Percentiles rank a stretch among this genome's conserved stretches.
Conservation (phyloP, 2,329 filamentous ascomycete genomes). For the Dothideomycetidae sp. region DNA sequence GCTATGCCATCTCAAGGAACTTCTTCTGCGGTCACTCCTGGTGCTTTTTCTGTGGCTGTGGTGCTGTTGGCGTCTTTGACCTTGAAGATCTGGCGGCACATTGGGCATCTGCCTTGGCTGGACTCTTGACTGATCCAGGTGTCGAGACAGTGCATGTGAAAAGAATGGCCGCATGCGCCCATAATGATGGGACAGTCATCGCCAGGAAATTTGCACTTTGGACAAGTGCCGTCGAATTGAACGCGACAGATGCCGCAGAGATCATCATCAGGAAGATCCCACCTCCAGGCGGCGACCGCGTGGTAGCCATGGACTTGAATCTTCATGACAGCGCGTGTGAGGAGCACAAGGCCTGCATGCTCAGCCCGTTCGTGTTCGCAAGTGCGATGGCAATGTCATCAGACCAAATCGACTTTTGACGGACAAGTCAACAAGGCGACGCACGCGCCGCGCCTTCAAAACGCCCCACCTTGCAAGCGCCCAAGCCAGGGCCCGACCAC, state of each 20-base stretch:
- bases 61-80: too few relatives aligned
- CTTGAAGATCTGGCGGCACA: slow-evolving; percentile 55
- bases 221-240: slow-evolving; percentile 94
- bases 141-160: slow-evolving; percentile 96
- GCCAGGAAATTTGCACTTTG: slow-evolving; percentile 93
- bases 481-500: too few relatives aligned
- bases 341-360: too few relatives aligned
- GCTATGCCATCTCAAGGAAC: too few relatives aligned
- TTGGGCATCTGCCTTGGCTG: slow-evolving; percentile 85
- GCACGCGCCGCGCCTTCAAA: too few relatives aligned
- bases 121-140: slow-evolving; percentile 95
- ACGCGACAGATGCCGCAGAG: slow-evolving; percentile 98
- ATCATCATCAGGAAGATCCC: slow-evolving; percentile 84
- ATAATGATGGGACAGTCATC: slow-evolving; percentile 89
- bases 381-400: too few relatives aligned
- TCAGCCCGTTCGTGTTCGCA: too few relatives aligned
- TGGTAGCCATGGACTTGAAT: slow-evolving; percentile 90
- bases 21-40: not conserved
- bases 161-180: slow-evolving; percentile 92
- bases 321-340: too few relatives aligned
- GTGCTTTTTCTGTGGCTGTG: slow-evolving; percentile 14
- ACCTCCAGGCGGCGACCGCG: slow-evolving; percentile 89
- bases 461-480: too few relatives aligned
- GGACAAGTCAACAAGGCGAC: too few relatives aligned
- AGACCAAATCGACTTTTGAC: too few relatives aligned